A percentile compares a stretch with the other conserved stretches of the same genome.
Evolutionary conservation across 2,329 filamentous ascomycete genomes (phyloP).

Genomic region (Didymella lethalis): DNA sequence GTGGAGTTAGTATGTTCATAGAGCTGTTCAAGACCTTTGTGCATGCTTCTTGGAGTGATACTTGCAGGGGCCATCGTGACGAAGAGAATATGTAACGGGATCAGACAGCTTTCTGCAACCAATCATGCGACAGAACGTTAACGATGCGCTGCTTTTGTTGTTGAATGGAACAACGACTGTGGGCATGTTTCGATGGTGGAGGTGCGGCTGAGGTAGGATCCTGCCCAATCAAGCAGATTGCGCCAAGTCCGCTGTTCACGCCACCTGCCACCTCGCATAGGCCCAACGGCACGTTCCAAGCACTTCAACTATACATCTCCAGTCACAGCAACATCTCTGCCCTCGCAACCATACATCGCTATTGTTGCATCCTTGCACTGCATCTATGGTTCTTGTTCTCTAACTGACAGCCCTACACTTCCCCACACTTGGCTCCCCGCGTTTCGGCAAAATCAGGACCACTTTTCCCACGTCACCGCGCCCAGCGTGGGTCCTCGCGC

Average conservation of each 20-base stretch:
- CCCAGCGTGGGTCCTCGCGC: conserved; percentile 3
- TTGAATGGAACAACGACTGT: neutral
- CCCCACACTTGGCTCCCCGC: conserved; percentile 18
- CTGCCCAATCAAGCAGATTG: conserved; percentile 5
- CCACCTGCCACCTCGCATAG: conserved; percentile 10
- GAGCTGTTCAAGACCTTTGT: neutral
- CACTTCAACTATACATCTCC: neutral
- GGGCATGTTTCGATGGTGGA: neutral
- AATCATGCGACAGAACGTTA: neutral
- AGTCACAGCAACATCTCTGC: neutral
- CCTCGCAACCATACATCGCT: neutral
- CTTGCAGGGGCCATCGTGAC: neutral
- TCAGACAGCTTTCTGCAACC: neutral
- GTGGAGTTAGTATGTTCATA: neutral
- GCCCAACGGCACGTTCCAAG: conserved; percentile 7
- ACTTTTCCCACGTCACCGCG: conserved; percentile 17
- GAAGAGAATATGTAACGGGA: neutral
- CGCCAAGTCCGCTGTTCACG: conserved; percentile 20
- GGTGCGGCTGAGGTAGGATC: neutral
- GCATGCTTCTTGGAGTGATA: neutral
- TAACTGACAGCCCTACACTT: conserved; percentile 27
- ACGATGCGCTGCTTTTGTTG: neutral
- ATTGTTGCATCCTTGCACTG: neutral
- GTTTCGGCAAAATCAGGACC: conserved; percentile 18
- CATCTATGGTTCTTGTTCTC: conserved; percentile 22